Percentiles rank a stretch among this genome's conserved stretches.
Conservation (phyloP, 441 rosid genomes). For the Theobroma grandiflorum region DNA sequence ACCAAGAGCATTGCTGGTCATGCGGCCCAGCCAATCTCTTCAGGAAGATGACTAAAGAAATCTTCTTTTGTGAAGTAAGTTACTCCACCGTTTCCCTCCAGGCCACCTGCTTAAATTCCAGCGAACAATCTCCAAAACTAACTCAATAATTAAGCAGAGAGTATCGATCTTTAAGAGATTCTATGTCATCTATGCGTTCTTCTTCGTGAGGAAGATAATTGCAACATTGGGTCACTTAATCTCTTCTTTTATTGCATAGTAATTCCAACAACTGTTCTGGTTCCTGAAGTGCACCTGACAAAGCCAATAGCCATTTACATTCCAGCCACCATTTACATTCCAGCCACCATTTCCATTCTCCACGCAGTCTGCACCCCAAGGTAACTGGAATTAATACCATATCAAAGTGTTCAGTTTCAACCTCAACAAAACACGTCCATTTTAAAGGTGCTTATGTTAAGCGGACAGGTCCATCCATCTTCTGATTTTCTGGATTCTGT, state of each 20-base stretch:
- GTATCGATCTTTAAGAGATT: conserved; percentile 42
- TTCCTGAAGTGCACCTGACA: conserved; percentile 35
- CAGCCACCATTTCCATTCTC: conserved; percentile 35
- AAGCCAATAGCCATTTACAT: conserved; percentile 37
- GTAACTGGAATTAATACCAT: neutral
- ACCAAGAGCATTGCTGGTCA: conserved; percentile 39
- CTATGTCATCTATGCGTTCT: conserved; percentile 38
- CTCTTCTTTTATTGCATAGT: conserved; percentile 43
- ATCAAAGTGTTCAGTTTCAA: neutral
- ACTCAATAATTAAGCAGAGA: conserved; percentile 28
- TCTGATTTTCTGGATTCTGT: conserved; percentile 1
- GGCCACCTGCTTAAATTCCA: neutral
- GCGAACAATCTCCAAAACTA: neutral
- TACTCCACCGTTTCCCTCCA: neutral
- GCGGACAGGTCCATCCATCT: neutral
- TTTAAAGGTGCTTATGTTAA: neutral
- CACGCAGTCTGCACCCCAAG: neutral
- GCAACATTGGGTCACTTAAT: conserved; percentile 41
- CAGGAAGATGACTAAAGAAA: conserved; percentile 57
- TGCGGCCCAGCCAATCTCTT: conserved; percentile 59
- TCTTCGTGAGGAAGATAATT: conserved; percentile 34
- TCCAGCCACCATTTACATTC: conserved; percentile 38
- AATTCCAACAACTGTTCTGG: conserved; percentile 35
- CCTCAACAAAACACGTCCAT: neutral
- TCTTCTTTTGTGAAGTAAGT: conserved; percentile 45